phyloP scores from a whole-genome alignment of 768 basidiomycete genomes.

The Ephemerocybe angulata region DNA sequence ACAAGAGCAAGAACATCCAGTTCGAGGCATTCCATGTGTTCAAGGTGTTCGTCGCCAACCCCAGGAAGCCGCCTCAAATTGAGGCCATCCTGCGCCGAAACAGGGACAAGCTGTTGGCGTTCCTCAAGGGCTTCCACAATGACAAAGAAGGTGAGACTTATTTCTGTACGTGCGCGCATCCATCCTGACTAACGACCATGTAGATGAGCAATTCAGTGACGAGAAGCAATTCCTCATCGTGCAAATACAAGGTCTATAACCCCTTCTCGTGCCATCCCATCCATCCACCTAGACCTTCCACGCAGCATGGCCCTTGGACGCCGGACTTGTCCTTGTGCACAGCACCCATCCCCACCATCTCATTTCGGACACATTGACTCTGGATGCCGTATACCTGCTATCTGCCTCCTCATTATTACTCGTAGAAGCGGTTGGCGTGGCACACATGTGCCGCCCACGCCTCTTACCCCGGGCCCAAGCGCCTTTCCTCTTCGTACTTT shows the following conservation, averaged over 20 bases:
- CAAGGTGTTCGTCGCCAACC: constrained; percentile 99
- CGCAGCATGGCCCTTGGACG: neutral
- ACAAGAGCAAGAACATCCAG: constrained; percentile 99
- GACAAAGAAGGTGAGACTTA: constrained; percentile 85
- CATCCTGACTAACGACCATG: neutral
- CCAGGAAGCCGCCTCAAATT: constrained; percentile 96
- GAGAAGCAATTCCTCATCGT: constrained; percentile 96
- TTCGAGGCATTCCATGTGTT: constrained; percentile 99
- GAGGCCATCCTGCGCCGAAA: constrained; percentile 87
- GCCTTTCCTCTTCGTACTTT: neutral
- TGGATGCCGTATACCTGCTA: neutral
- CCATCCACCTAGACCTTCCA: no score
- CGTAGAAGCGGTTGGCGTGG: neutral
- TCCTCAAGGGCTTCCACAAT: constrained; percentile 93
- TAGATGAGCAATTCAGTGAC: constrained; percentile 96
- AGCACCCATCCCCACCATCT: neutral
- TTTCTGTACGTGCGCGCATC: neutral
- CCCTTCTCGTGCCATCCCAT: no score
- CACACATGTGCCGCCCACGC: neutral
- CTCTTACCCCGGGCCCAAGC: neutral
- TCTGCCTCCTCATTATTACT: neutral
- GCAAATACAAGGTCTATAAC: constrained; percentile 78
- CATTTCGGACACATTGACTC: neutral
- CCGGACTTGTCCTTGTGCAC: neutral
- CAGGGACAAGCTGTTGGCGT: constrained; percentile 87